These are phyloP conservation scores for Taphrina confusa DNA, from an alignment of 1,139 yeast genomes.

Conservation along the genomic window DNA sequence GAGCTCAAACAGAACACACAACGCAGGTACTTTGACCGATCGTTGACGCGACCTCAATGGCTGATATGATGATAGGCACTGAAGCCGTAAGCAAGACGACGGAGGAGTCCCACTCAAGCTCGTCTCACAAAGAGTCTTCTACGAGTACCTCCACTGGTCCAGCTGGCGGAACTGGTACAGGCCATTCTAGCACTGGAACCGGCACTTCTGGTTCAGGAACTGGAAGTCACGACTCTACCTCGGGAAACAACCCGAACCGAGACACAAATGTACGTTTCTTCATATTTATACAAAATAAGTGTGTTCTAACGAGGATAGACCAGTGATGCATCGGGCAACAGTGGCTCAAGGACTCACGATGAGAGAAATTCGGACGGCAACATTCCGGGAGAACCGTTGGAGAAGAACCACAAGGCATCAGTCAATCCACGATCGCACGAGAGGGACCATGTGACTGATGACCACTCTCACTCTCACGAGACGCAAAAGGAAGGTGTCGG, in stretches of 20 bases:
- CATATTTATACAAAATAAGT: neutral
- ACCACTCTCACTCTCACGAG: conserved; percentile 1
- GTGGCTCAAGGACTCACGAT: neutral
- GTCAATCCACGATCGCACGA: too few species aligned
- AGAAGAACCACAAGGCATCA: conserved; percentile 10
- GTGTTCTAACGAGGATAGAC: neutral
- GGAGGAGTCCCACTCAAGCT: neutral
- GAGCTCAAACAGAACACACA: too few species aligned
- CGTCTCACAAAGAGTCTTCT: neutral
- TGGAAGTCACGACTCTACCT: neutral
- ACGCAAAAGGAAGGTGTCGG: conserved; percentile 10
- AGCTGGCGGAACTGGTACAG: neutral
- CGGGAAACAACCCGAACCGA: neutral
- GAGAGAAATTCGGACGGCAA: conserved; percentile 13
- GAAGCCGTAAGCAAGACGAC: neutral
- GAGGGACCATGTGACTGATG: neutral
- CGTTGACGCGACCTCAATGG: too few species aligned
- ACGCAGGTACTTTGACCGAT: too few species aligned
- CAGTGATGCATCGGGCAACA: neutral
- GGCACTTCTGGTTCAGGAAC: neutral
- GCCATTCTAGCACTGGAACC: neutral
- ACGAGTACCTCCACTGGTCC: neutral
- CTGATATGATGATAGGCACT: too few species aligned
- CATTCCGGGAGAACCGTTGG: conserved; percentile 19
- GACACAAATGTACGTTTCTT: neutral